Percentiles rank a stretch among this genome's conserved stretches.
Evolutionary conservation across 805 yeast species (phyloP).

Genomic region (Schwanniomyces polymorphus): DNA sequence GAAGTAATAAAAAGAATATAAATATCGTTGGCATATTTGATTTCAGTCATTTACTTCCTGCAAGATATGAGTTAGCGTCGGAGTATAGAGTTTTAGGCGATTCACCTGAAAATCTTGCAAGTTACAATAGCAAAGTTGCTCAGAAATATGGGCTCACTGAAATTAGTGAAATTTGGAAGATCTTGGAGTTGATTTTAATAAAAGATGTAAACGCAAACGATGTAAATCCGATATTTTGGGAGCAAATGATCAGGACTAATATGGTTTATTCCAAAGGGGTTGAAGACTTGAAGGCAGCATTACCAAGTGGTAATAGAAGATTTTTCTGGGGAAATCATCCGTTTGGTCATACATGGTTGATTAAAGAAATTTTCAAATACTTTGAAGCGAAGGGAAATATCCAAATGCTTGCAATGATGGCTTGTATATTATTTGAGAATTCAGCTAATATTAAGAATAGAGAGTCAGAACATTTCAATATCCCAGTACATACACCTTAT

Average conservation of each 20-base stretch:
- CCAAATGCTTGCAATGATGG: conserved; percentile 89
- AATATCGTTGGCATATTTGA: conserved; percentile 67
- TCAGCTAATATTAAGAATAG: conserved; percentile 15
- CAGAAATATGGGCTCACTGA: conserved; percentile 57
- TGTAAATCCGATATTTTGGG: not conserved
- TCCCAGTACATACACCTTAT: conserved; percentile 52
- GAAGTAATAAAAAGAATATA: conserved; percentile 27
- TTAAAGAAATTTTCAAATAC: conserved; percentile 58
- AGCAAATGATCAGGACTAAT: not conserved
- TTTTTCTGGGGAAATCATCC: conserved; percentile 83
- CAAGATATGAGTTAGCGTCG: conserved; percentile 66
- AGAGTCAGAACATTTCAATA: conserved; percentile 19
- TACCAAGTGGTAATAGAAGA: conserved; percentile 15
- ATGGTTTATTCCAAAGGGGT: conserved; percentile 1
- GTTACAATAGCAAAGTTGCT: conserved; percentile 73
- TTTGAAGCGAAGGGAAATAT: conserved; percentile 66
- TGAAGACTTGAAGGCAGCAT: conserved; percentile 3
- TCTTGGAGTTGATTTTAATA: conserved; percentile 47
- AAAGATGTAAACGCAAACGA: conserved; percentile 37
- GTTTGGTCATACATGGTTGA: conserved; percentile 67
- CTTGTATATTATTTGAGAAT: conserved; percentile 65
- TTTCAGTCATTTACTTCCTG: conserved; percentile 70
- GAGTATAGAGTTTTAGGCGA: conserved; percentile 67
- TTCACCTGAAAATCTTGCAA: conserved; percentile 62
- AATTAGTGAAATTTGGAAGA: conserved; percentile 74